These are phyloP conservation scores for Raphanus hybrid DNA, from an alignment of 441 rosid genomes.

Conservation along the genomic window DNA sequence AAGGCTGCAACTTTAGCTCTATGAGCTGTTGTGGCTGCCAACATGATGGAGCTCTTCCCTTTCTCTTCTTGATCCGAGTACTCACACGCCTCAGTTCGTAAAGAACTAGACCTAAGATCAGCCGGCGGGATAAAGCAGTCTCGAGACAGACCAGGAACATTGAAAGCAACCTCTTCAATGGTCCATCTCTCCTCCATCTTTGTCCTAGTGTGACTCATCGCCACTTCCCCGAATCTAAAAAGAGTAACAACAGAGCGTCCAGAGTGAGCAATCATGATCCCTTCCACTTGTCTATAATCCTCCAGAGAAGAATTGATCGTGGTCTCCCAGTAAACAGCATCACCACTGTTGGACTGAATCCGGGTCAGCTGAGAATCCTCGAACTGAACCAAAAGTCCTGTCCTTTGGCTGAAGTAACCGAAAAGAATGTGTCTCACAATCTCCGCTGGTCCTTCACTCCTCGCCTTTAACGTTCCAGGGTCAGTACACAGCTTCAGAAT, in stretches of 20 bases:
- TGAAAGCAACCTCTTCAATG: constrained; percentile 93
- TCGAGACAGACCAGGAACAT: constrained; percentile 80
- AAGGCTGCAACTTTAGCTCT: constrained; percentile 75
- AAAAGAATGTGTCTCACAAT: constrained; percentile 87
- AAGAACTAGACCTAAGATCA: not conserved
- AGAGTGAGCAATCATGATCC: constrained; percentile 92
- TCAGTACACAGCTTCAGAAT: constrained; percentile 80
- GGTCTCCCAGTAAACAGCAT: constrained; percentile 92
- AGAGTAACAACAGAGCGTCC: constrained; percentile 84
- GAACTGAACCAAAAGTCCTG: constrained; percentile 82
- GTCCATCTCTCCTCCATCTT: constrained; percentile 96
- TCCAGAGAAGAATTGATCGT: constrained; percentile 53
- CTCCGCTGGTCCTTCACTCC: constrained; percentile 94
- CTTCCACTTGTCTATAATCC: constrained; percentile 86
- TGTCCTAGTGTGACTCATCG: constrained; percentile 90
- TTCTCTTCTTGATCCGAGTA: constrained; percentile 61
- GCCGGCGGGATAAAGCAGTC: constrained; percentile 82
- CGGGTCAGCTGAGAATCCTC: constrained; percentile 94
- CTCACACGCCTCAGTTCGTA: constrained; percentile 44
- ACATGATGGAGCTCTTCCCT: constrained; percentile 49
- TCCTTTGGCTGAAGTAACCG: constrained; percentile 94
- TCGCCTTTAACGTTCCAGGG: constrained; percentile 71
- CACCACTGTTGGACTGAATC: constrained; percentile 81
- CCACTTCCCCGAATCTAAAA: constrained; percentile 84
- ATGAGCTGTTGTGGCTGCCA: constrained; percentile 49